Evolutionary conservation across 257 asterid species (phyloP), one percentile per base, ranked within the genome.

Genomic region (Rehmannia glutinosa): DNA sequence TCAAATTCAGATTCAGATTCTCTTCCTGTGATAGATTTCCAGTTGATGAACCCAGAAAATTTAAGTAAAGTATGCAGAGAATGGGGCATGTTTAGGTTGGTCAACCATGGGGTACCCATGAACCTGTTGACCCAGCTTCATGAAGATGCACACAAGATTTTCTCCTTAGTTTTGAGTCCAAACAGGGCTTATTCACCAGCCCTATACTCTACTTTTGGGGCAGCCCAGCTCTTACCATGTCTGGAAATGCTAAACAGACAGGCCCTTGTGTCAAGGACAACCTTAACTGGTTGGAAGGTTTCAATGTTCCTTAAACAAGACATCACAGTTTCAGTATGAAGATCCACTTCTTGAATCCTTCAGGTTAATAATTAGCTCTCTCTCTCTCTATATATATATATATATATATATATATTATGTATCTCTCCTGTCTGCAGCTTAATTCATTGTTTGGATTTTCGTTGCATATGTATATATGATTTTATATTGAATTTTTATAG

Each of bases 191-290:
- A 0, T 71, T 81, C 27, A 59, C 69, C 4, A 17, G 28, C 28
- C 96, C 91, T 0, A 54, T 87, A 0, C 64, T 88, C 21, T 90
- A 92, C 62, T 92, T 92, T 47, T 92, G 96, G 97, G 98, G 98
- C 19, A 84, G 82, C 47, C 93, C 98, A 0, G 90, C 85, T 1
- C 25, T 84, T 1, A 76, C 75, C 2, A 62, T 28, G 73, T 69
- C 87, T 5, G 87, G 77, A 15, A 75, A 71, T 33, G 82, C 78
- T 11, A 46, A 64, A 1, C 81, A 78, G 28, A 66, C 78, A 19
- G 82, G 68, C n/a, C n/a, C n/a, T n/a, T n/a, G n/a, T n/a, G n/a
- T n/a, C n/a, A n/a, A n/a, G 59, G 59, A 64, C 56, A 75, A 65
- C 52, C 33, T 68, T 5, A 89, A 86, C 72, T 87, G 95, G 96